Percentiles rank a stretch among this genome's conserved stretches.
phyloP scores from a whole-genome alignment of 148 eudicot genomes.

The Diospyros lotus region DNA sequence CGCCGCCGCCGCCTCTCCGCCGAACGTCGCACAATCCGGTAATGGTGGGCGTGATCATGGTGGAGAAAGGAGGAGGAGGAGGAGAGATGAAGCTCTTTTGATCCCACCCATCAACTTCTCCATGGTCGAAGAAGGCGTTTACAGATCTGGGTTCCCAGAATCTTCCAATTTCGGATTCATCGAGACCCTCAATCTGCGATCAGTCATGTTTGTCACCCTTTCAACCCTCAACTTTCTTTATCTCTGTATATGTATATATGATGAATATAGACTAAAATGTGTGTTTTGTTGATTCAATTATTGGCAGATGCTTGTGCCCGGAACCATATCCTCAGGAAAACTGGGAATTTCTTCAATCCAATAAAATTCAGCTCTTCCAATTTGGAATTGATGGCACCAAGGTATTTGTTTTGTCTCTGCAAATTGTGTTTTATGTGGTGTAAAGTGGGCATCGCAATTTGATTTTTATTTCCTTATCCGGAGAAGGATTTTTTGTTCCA shows the following conservation, averaged over 20 bases:
- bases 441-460: no score
- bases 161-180: conserved; percentile 48
- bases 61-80: neutral
- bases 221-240: neutral
- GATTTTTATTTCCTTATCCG: no score
- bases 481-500: no score
- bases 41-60: conserved; percentile 22
- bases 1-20: no score
- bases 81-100: conserved; percentile 28
- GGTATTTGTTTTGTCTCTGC: conserved; percentile 26
- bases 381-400: conserved; percentile 91
- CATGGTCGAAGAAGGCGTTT: conserved; percentile 66
- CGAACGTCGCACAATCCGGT: no score
- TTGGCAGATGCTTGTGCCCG: conserved; percentile 60
- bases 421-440: no score
- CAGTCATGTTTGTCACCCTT: conserved; percentile 50
- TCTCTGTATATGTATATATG: neutral
- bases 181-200: conserved; percentile 60
- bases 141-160: conserved; percentile 77
- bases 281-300: neutral
- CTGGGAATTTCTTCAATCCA: conserved; percentile 44
- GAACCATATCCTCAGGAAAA: conserved; percentile 77
- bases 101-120: conserved; percentile 63
- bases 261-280: neutral
- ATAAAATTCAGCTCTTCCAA: conserved; percentile 54